Evolutionary conservation across 495 filamentous ascomycete genomes (phyloP).

Genomic region (Neurospora sp.): DNA sequence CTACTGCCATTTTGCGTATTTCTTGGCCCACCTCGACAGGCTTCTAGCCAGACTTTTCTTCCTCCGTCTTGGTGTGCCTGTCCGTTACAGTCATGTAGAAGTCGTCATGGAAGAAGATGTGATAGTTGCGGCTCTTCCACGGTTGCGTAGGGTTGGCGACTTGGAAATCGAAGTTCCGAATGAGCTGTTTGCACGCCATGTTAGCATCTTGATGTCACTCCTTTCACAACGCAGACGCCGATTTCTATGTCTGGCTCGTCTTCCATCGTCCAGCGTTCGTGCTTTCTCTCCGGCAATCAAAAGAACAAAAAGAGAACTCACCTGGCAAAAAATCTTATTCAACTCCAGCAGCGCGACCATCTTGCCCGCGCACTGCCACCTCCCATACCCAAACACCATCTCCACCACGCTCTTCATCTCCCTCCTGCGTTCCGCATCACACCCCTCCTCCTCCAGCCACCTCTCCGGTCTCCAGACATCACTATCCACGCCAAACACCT

Average conservation of each 20-base stretch:
- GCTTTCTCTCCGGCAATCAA: not conserved
- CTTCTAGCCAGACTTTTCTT: not conserved
- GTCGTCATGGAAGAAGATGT: conserved; percentile 18
- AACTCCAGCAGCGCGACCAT: conserved; percentile 36
- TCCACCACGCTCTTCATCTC: conserved; percentile 30
- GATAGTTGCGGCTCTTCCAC: conserved; percentile 17
- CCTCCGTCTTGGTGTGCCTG: not conserved
- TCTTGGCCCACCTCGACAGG: not conserved
- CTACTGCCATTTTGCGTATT: not conserved
- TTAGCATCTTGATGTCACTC: not conserved
- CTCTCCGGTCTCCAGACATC: conserved; percentile 45
- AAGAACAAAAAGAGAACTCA: conserved; percentile 19
- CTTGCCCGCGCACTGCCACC: conserved; percentile 37
- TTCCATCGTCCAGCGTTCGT: not conserved
- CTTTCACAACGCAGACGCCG: not conserved
- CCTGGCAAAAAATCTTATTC: conserved; percentile 50
- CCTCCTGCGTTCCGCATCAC: conserved; percentile 15
- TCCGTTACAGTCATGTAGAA: conserved; percentile 23
- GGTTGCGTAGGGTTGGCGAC: conserved; percentile 39
- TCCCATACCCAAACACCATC: conserved; percentile 33
- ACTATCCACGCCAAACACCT: conserved; percentile 39
- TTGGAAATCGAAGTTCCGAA: conserved; percentile 45
- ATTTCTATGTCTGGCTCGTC: not conserved
- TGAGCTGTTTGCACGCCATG: conserved; percentile 25
- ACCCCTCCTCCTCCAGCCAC: conserved; percentile 35